Evolutionary conservation across 2,329 filamentous ascomycete genomes (phyloP), one percentile per base, ranked within the genome.

Genomic region (Cladosporium sphaerospermum): DNA sequence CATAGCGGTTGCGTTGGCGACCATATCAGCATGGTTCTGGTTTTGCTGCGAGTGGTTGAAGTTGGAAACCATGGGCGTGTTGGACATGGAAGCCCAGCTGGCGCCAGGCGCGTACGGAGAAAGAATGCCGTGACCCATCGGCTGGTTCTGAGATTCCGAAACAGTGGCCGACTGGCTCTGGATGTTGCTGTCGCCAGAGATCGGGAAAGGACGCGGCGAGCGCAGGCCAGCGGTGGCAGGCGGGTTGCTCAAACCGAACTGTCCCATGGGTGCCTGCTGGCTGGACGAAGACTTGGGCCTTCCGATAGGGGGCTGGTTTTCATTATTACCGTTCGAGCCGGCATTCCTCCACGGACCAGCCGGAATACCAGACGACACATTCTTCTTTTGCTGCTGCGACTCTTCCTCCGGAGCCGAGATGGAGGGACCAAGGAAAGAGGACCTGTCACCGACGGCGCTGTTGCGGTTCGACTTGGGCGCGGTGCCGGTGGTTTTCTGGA

Each of bases 11-110:
- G 93, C 93, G 67, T 97, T 99, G 55, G 93, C 93, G 54, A 99
- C 87, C 92, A 97, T 97, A 66, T 99, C 93, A 13, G 90, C 91
- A 69, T 96, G 91, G 53, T 80, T 84, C 57, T 77, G 73, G 37
- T 73, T 73, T 61, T 76, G 78, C 56, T 78, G 73, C 31, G 71
- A 70, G 58, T 80, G 56, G 57, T 62, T 85, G 71, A 97, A 99
- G 60, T 85, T 92, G 39, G 89, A 76, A 4, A 92, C 88, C 87
- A 97, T 95, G 2, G 93, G 93, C 2, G 93, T 99, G 73, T 96
- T 97, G 59, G 95, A 85, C 88, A 96, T 95, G 8, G 93, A 97
- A 19, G 93, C 93, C 93, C 93, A 99, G 76, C 93, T 97, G 53
- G 89, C 89, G 68, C 89, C 89, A 49, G 85, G 81, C 34, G 85